Percentiles rank a stretch among this genome's conserved stretches.
phyloP scores from a whole-genome alignment of 352 stramenopile genomes.

The Globisporangium carolinianum region DNA sequence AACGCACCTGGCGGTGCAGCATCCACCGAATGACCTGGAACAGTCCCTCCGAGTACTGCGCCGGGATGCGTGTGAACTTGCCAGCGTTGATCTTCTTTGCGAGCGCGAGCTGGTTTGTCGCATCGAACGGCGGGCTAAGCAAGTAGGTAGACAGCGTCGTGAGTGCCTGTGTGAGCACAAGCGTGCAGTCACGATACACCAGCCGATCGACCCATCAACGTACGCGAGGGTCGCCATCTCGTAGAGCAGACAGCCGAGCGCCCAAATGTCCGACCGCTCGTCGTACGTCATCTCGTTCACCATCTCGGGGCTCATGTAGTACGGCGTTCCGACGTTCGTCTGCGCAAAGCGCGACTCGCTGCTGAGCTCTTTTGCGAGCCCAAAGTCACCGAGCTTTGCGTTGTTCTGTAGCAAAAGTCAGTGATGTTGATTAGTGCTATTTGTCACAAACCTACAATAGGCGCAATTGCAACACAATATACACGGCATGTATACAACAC shows the following conservation, averaged over 20 bases:
- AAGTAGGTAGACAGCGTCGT: too few relatives aligned
- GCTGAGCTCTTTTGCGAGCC: conserved; percentile 86
- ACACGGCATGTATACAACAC: neutral
- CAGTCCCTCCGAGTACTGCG: conserved; percentile 87
- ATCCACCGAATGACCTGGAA: conserved; percentile 89
- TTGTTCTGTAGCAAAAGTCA: conserved; percentile 52
- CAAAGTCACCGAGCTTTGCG: conserved; percentile 90
- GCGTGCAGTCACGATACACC: too few relatives aligned
- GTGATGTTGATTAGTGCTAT: neutral
- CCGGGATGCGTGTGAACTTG: conserved; percentile 88
- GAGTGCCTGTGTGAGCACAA: too few relatives aligned
- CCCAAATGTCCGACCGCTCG: conserved; percentile 90
- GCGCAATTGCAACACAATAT: too few relatives aligned
- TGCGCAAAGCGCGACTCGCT: conserved; percentile 87
- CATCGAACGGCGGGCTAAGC: conserved; percentile 86
- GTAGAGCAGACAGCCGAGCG: conserved; percentile 87
- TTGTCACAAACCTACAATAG: too few relatives aligned
- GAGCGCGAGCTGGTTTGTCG: conserved; percentile 88
- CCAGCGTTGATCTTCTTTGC: conserved; percentile 92
- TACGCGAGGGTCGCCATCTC: conserved; percentile 85
- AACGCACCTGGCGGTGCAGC: conserved; percentile 57
- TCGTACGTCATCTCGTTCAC: conserved; percentile 92
- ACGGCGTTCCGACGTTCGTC: conserved; percentile 90
- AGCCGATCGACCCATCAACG: conserved; percentile 6
- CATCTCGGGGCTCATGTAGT: conserved; percentile 92